Conservation (phyloP, 2,329 filamentous ascomycete species). For the Aspergillus jensenii region DNA sequence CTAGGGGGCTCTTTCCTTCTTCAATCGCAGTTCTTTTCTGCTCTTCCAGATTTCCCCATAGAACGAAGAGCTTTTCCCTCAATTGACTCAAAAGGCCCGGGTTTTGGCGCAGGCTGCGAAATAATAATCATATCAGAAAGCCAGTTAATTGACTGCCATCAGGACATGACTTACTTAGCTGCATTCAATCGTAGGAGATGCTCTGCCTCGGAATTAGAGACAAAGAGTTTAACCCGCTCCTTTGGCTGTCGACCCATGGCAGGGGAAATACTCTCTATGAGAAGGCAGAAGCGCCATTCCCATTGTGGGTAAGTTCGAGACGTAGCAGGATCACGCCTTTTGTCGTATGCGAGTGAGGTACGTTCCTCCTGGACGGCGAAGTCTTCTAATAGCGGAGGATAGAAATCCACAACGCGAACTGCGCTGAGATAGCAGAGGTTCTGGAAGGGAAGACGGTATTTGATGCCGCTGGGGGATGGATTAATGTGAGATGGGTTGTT, state of each 20-base stretch:
- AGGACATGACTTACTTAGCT: slow-evolving; percentile 47
- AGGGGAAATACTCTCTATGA: slow-evolving; percentile 68
- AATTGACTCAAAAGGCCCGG: slow-evolving; percentile 52
- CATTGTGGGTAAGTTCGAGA: slow-evolving; percentile 48
- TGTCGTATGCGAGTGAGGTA: slow-evolving; percentile 40
- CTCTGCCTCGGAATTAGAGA: slow-evolving; percentile 61
- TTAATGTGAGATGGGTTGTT: slow-evolving; percentile 48
- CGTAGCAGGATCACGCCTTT: slow-evolving; percentile 23
- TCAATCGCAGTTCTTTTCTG: slow-evolving; percentile 48
- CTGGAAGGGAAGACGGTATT: slow-evolving; percentile 65
- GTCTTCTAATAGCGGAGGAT: slow-evolving; percentile 66
- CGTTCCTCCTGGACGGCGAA: slow-evolving; percentile 58
- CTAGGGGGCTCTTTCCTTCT: slow-evolving; percentile 13
- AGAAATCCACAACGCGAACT: slow-evolving; percentile 80
- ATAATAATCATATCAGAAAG: neutral
- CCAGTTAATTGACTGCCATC: neutral
- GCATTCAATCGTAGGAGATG: slow-evolving; percentile 58
- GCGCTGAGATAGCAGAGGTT: slow-evolving; percentile 69
- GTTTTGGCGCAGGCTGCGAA: slow-evolving; percentile 57
- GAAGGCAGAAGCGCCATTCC: slow-evolving; percentile 82
- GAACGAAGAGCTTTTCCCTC: slow-evolving; percentile 68
- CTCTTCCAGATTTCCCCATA: slow-evolving; percentile 88
- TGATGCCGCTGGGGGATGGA: slow-evolving; percentile 45
- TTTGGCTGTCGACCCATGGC: slow-evolving; percentile 37
- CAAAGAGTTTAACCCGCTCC: slow-evolving; percentile 64